Evolutionary conservation across 306 rosid genomes (phyloP).

Genomic region (Ammopiptanthus mongolicus): DNA sequence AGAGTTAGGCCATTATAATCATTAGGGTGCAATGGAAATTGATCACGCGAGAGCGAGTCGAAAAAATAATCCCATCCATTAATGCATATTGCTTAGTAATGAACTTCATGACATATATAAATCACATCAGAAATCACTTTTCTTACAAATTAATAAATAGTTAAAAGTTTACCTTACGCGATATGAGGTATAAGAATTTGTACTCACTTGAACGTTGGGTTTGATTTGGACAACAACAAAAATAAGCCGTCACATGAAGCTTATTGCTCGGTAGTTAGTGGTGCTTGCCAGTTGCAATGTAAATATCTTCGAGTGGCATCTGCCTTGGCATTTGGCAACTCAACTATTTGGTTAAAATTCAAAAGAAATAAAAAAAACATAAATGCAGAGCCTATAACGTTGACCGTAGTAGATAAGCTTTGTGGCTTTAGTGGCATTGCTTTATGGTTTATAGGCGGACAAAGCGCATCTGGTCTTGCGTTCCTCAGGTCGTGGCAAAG

Average conservation of each 20-base stretch:
- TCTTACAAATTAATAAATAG: not conserved
- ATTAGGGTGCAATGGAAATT: not conserved
- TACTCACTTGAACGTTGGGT: not conserved
- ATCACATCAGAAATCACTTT: not conserved
- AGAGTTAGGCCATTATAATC: constrained; percentile 2
- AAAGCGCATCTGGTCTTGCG: constrained; percentile 46
- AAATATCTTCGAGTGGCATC: constrained; percentile 30
- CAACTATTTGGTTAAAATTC: constrained; percentile 28
- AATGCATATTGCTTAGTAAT: not conserved
- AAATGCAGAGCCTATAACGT: constrained; percentile 21
- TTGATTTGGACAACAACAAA: constrained; percentile 1
- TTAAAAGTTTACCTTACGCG: not conserved
- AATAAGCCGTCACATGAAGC: constrained; percentile 14
- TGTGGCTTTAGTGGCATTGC: constrained; percentile 47
- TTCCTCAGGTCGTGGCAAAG: constrained; percentile 52
- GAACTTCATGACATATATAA: not conserved
- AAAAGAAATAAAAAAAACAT: not conserved
- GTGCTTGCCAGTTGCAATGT: constrained; percentile 31
- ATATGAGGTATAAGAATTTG: not conserved
- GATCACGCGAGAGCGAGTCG: not conserved
- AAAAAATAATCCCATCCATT: not conserved
- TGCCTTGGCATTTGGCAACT: constrained; percentile 19
- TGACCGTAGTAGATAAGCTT: constrained; percentile 40
- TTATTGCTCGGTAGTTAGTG: constrained; percentile 5
- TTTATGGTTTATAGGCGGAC: constrained; percentile 59